phyloP scores from a whole-genome alignment of 192 early-diverging fungal species.

The Umbelopsis sp. region DNA sequence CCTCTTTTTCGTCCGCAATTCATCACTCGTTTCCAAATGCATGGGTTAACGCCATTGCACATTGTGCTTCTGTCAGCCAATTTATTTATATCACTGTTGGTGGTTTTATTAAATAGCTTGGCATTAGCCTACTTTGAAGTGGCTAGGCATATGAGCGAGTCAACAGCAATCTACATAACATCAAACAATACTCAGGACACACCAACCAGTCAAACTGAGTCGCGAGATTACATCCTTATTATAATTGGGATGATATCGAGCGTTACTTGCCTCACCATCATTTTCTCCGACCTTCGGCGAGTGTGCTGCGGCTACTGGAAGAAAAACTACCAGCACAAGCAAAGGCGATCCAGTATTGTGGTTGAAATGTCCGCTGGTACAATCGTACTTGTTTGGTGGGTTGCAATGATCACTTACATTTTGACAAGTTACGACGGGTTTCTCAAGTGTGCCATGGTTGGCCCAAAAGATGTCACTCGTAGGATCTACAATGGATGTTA shows the following conservation, averaged over 20 bases:
- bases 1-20: not conserved
- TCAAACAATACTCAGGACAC: not conserved
- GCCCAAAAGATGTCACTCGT: not conserved
- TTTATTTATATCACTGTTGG: not conserved
- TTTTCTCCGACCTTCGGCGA: not conserved
- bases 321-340: not conserved
- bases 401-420: conserved; percentile 5
- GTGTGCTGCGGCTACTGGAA: not conserved
- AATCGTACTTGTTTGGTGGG: conserved; percentile 11
- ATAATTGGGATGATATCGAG: not conserved
- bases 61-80: not conserved
- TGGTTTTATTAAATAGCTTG: not conserved
- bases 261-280: not conserved
- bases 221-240: conserved; percentile 2
- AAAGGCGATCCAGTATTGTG: not conserved
- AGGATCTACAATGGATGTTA: not conserved
- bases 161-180: not conserved
- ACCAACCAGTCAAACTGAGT: not conserved
- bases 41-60: not conserved
- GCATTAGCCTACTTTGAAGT: conserved; percentile 5
- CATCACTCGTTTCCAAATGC: not conserved
- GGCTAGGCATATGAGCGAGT: not conserved
- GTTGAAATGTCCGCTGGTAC: not conserved
- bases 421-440: conserved; percentile 4
- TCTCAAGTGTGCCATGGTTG: not conserved